Percentiles rank a stretch among this genome's conserved stretches.
Evolutionary conservation across 345 rosid genomes (phyloP).

Genomic region (Reutealis trisperma): DNA sequence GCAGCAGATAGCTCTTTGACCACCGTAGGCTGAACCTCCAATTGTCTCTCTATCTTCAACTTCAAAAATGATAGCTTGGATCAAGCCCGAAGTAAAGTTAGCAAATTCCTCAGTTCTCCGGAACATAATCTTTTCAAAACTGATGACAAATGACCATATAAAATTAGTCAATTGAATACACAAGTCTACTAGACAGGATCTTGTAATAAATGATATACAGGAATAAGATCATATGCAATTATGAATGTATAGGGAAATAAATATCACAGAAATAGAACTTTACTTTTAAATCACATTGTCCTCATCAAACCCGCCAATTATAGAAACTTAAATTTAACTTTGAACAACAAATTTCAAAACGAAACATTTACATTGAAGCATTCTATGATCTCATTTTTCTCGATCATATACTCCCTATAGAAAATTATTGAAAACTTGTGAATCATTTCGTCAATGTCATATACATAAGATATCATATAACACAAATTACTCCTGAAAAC

Average conservation of each 20-base stretch:
- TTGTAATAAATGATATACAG: neutral
- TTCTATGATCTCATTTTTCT: neutral
- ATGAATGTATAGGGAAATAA: neutral
- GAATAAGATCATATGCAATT: neutral
- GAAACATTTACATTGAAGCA: neutral
- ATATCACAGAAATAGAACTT: too few species aligned
- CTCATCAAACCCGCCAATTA: neutral
- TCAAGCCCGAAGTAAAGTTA: slow-evolving; percentile 51
- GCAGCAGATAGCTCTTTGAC: slow-evolving; percentile 95
- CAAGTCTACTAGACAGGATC: neutral
- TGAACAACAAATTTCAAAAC: neutral
- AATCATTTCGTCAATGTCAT: neutral
- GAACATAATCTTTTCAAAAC: slow-evolving; percentile 83
- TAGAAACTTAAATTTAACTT: neutral
- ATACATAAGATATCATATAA: neutral
- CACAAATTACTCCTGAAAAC: neutral
- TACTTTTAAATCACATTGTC: neutral
- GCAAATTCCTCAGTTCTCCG: slow-evolving; percentile 48
- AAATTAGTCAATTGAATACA: slow-evolving; percentile 12
- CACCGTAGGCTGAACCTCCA: slow-evolving; percentile 98
- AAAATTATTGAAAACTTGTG: slow-evolving; percentile 2
- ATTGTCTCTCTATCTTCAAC: slow-evolving; percentile 81
- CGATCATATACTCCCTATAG: neutral
- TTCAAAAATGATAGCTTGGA: slow-evolving; percentile 80
- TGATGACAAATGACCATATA: slow-evolving; percentile 30